Evolutionary conservation across 2,329 filamentous ascomycete species (phyloP).

Genomic region (Microdochium nivale): DNA sequence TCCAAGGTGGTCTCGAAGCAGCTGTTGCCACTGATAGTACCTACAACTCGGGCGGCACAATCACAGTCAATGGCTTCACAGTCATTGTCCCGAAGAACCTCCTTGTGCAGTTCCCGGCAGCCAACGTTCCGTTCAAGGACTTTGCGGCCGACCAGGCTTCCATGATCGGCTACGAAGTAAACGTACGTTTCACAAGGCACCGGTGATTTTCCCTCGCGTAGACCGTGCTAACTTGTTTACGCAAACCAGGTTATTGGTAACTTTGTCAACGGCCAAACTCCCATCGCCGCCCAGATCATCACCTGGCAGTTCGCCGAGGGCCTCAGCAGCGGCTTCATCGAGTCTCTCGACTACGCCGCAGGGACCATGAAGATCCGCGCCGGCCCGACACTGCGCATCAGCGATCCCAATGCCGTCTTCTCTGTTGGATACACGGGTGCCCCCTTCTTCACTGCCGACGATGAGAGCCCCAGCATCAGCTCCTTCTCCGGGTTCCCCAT

Average conservation of each 20-base stretch:
- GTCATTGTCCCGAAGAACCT: constrained; percentile 40
- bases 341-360: constrained; percentile 21
- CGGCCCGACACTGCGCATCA: constrained; percentile 26
- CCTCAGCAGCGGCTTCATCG: constrained; percentile 24
- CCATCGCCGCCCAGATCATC: constrained; percentile 23
- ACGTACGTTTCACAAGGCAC: constrained; percentile 12
- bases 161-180: constrained; percentile 24
- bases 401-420: constrained; percentile 36
- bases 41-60: constrained; percentile 35
- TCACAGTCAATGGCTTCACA: constrained; percentile 33
- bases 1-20: constrained; percentile 23
- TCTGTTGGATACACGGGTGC: constrained; percentile 24
- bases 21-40: constrained; percentile 21
- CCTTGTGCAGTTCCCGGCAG: constrained; percentile 37
- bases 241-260: constrained; percentile 24
- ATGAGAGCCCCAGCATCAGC: constrained; percentile 35
- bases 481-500: constrained; percentile 43
- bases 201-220: not conserved
- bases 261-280: constrained; percentile 21
- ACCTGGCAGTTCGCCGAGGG: constrained; percentile 25
- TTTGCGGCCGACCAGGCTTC: constrained; percentile 21
- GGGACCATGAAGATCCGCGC: constrained; percentile 23
- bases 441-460: constrained; percentile 37
- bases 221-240: not conserved
- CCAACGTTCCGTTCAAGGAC: constrained; percentile 32